Base-by-base conservation (phyloP, 2,329 filamentous ascomycete genomes). In the Sporothrix luriei region DNA sequence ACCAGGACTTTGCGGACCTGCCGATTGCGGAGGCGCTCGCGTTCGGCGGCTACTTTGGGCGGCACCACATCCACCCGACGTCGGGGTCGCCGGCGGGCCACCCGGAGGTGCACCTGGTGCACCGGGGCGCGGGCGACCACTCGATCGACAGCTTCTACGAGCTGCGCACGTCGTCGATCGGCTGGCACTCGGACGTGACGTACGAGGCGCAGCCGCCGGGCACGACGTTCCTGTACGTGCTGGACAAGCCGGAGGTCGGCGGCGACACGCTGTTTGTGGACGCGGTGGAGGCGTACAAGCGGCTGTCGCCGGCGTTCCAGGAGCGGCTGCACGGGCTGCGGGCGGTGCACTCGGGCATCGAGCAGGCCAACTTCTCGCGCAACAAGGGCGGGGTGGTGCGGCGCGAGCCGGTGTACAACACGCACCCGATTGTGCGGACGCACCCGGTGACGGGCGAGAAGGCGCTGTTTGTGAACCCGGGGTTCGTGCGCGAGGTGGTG, bases 201-300 rank as follows among this genome's bases (percentile, higher is more conserved):
- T 70, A 70, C 66, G 69, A 70, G 66, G 51, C 21, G 51, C 69
- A 70, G 69, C 69, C 69, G 9, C 69, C 69, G 0, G 92, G 93
- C 40, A 97, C 93, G 0, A 97, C 94, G 0, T 96, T 97, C 80
- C 80, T 97, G 48, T 97, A 96, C 77, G 84, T 93, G 65, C 85
- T 97, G n/a, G 93, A 97, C 76, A 89, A 87, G 57, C 93, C 93
- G 0, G 83, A 87, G 51, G 89, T 87, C 0, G 93, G 93, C 48
- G 94, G 93, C 62, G 93, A 97, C 77, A 97, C 93, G 0, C 81
- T 96, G 3, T 97, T 97, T 75, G 88, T 85, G 57, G 91, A 96
- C 77, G 88, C 90, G 74, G 92, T 84, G 0, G 90, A 91, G 78
- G 93, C 94, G 0, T 97, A 97, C 78, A 87, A 88, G 72, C 85